Percentiles rank a stretch among this genome's conserved stretches.
These are phyloP conservation scores for Lolium perenne DNA, from an alignment of 176 grass and related monocot genomes.

Conservation along the genomic window DNA sequence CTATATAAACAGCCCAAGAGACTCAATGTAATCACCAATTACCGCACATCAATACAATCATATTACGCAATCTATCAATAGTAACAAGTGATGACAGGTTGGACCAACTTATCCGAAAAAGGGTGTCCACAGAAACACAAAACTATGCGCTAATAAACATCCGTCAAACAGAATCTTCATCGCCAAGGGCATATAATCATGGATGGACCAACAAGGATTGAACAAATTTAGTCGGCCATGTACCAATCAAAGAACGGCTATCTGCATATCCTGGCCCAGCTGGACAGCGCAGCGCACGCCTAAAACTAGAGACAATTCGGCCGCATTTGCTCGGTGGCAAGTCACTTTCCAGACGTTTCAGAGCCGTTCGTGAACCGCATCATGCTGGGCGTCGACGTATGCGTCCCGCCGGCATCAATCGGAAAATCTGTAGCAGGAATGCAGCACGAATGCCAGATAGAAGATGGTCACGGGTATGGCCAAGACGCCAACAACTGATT, in stretches of 20 bases:
- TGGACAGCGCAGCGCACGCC: neutral
- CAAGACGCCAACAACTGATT: neutral
- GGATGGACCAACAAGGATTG: conserved; percentile 16
- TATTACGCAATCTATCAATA: too few relatives aligned
- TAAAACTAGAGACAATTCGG: neutral
- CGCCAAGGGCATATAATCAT: conserved; percentile 16
- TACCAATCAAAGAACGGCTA: conserved; percentile 9
- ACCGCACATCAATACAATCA: too few relatives aligned
- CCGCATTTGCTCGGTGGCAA: neutral
- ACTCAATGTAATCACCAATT: too few relatives aligned
- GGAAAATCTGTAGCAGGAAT: too few relatives aligned
- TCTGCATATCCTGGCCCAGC: neutral
- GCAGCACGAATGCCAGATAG: too few relatives aligned
- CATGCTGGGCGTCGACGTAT: neutral
- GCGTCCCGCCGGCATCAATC: neutral
- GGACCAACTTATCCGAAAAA: neutral
- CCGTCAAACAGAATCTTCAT: neutral
- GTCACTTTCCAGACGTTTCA: conserved; percentile 30
- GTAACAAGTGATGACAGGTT: neutral
- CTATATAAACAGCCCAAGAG: too few relatives aligned
- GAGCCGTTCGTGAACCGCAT: neutral
- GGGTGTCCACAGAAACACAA: neutral
- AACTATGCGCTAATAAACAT: neutral
- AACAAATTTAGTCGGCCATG: conserved; percentile 5
- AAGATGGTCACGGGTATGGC: too few relatives aligned